Evolutionary conservation across 2,329 filamentous ascomycete species (phyloP).

Genomic region (Stachybotrys chlorohalonatus): DNA sequence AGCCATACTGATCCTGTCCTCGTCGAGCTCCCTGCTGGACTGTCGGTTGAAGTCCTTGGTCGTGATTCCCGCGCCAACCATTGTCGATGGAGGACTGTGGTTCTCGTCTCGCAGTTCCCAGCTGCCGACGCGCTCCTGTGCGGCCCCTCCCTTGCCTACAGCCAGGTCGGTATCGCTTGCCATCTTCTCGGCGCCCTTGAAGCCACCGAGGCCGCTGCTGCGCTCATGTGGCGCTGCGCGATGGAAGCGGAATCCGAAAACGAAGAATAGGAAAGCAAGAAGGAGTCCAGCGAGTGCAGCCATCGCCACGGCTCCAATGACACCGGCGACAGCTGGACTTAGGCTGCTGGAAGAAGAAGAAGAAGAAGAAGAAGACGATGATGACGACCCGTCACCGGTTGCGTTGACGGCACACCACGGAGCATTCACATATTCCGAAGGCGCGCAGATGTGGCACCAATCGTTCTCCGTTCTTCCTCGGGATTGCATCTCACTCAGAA

Average conservation of each 20-base stretch:
- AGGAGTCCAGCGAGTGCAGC: slow-evolving; percentile 24
- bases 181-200: slow-evolving; percentile 36
- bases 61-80: slow-evolving; percentile 10
- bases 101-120: slow-evolving; percentile 33
- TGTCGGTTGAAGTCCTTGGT: slow-evolving; percentile 12
- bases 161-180: slow-evolving; percentile 32
- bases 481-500: slow-evolving; percentile 24
- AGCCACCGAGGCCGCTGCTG: slow-evolving; percentile 22
- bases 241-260: slow-evolving; percentile 23
- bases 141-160: slow-evolving; percentile 26
- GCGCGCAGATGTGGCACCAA: slow-evolving; percentile 37
- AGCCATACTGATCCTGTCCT: slow-evolving; percentile 26
- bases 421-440: slow-evolving; percentile 10
- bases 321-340: slow-evolving; percentile 31
- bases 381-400: not conserved
- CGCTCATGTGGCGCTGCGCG: slow-evolving; percentile 7
- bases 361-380: not conserved
- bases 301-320: slow-evolving; percentile 35
- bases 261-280: slow-evolving; percentile 18
- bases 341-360: slow-evolving; percentile 7
- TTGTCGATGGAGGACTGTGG: slow-evolving; percentile 4
- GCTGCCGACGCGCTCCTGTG: slow-evolving; percentile 37
- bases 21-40: slow-evolving; percentile 12
- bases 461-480: slow-evolving; percentile 21
- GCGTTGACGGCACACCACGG: slow-evolving; percentile 26